Evolutionary conservation across 768 basidiomycete species (phyloP), one percentile per base, ranked within the genome.

Genomic region (Cystofilobasidium bisporidii): DNA sequence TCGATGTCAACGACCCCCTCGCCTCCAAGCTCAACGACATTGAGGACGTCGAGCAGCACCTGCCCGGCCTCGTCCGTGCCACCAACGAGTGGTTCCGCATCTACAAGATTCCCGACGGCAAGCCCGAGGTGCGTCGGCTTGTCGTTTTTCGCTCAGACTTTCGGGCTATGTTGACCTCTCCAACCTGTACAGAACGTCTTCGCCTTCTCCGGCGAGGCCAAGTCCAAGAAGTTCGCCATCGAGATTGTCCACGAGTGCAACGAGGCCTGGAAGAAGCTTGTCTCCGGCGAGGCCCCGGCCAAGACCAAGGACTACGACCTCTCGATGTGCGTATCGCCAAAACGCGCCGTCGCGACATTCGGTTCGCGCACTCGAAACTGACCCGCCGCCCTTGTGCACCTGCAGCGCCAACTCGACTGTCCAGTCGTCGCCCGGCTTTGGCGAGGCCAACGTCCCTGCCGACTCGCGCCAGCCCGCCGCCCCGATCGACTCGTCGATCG

Each of bases 231-330:
- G 79, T 99, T 98, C 77, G 96, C 96, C 38, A 91, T 89, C 63
- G 94, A 98, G 80, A 96, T 98, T 80, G 88, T 99, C 76, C 93
- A 96, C 79, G 96, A 99, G 78, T 93, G 90, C 80, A 87, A 98
- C 77, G 96, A 98, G 78, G 89, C 96, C 43, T 99, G 96, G 96
- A 89, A 91, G 75, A 89, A 89, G 75, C 84, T 99, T 73, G 82
- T 92, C 77, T 80, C 79, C 62, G 91, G 92, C 70, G 88, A 96
- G 71, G 64, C 74, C 47, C 84, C 86, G 48, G 84, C 87, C 70
- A 87, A 86, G 80, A 87, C 86, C 22, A 70, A 83, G 56, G 76
- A 79, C 55, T 87, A 87, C 77, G 87, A 91, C 66, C 75, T 97
- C 67, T 86, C 88, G 70, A 91, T 92, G 94, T 96, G 73, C 64